Evolutionary conservation across 495 filamentous ascomycete species (phyloP).

Genomic region (Hypoxylon subgilvum): DNA sequence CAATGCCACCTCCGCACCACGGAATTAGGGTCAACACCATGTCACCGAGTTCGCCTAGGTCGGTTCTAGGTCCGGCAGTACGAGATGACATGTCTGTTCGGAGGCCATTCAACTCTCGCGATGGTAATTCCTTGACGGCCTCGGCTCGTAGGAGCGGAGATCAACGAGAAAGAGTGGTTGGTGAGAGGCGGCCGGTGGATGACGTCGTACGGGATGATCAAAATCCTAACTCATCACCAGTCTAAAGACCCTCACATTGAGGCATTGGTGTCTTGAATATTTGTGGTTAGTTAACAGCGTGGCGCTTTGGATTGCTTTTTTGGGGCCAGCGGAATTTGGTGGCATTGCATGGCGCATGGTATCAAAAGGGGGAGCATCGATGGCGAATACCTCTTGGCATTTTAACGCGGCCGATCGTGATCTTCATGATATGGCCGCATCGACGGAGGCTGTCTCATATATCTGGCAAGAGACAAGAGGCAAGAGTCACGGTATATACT

Average conservation of each 20-base stretch:
- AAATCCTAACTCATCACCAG: conserved; percentile 20
- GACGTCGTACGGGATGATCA: conserved; percentile 23
- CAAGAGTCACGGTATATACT: conserved; percentile 14
- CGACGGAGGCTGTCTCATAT: conserved; percentile 1
- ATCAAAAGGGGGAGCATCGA: conserved; percentile 15
- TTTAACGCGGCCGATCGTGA: conserved; percentile 1
- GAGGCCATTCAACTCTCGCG: conserved; percentile 15
- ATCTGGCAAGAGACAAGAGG: not conserved
- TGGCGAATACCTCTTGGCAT: not conserved
- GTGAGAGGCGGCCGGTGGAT: conserved; percentile 36
- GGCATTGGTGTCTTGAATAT: conserved; percentile 10
- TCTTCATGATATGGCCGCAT: conserved; percentile 4
- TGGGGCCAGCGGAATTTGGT: not conserved
- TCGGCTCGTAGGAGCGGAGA: conserved; percentile 14
- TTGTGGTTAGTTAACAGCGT: conserved; percentile 34
- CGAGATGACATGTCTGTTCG: conserved; percentile 14
- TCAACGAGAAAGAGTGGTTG: conserved; percentile 17
- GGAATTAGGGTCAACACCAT: conserved; percentile 14
- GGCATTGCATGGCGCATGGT: conserved; percentile 36
- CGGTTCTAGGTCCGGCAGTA: conserved; percentile 12
- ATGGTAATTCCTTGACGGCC: conserved; percentile 7
- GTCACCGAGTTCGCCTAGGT: conserved; percentile 13
- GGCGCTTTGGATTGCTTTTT: conserved; percentile 36
- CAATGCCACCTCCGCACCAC: conserved; percentile 10
- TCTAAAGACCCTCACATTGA: conserved; percentile 5